These are phyloP conservation scores for Fusarium sp. DNA, from an alignment of 2,329 filamentous ascomycete genomes.

Conservation along the genomic window DNA sequence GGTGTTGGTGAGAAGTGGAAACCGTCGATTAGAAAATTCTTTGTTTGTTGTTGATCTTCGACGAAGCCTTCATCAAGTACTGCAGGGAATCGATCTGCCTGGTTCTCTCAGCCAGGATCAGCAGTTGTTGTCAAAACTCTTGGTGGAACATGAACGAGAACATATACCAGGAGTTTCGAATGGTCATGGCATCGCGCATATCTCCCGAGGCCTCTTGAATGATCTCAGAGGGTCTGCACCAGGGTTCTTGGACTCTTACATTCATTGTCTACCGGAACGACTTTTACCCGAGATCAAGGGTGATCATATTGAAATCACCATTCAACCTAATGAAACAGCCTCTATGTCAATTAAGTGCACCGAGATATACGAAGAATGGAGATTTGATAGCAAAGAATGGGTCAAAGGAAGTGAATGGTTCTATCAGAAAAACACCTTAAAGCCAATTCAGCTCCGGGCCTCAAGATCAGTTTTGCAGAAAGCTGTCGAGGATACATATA, in stretches of 20 bases:
- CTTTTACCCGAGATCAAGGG: rapidly evolving
- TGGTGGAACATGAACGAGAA: too few species aligned
- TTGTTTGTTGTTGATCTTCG: too few species aligned
- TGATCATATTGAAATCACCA: not conserved
- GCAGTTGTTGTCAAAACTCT: too few species aligned
- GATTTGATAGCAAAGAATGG: not conserved
- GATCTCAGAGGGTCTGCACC: not conserved
- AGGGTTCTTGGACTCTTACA: not conserved
- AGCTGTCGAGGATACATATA: rapidly evolving
- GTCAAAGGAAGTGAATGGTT: not conserved
- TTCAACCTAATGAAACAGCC: not conserved
- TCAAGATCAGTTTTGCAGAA: rapidly evolving
- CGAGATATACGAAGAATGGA: not conserved
- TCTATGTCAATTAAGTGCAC: not conserved
- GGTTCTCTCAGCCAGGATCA: too few species aligned
- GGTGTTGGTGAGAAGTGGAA: too few species aligned
- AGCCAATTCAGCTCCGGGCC: rapidly evolving
- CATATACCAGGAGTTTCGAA: too few species aligned
- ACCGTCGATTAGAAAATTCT: too few species aligned
- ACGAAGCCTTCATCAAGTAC: too few species aligned
- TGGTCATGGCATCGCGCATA: not conserved
- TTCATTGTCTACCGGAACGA: rapidly evolving
- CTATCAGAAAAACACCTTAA: not conserved
- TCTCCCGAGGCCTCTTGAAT: not conserved
- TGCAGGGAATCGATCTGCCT: too few species aligned